phyloP scores from a whole-genome alignment of 1,284 basidiomycete species.

The Papiliotrema nemorosa region DNA sequence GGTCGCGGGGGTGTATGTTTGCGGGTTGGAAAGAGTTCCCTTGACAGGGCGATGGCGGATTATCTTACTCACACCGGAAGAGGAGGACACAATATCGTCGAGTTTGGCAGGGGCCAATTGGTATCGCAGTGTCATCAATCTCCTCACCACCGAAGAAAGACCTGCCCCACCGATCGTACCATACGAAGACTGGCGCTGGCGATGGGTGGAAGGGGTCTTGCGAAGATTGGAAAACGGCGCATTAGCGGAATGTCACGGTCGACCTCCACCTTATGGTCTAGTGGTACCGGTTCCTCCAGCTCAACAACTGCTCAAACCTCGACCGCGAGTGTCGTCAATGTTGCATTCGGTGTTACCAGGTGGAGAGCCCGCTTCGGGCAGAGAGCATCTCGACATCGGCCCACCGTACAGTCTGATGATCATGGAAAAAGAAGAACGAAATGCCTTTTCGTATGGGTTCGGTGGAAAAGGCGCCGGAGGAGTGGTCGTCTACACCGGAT shows the following conservation, averaged over 20 bases:
- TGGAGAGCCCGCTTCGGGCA: constrained; percentile 23
- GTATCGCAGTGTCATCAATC: constrained; percentile 74
- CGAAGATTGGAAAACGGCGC: constrained; percentile 60
- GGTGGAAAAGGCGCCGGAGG: constrained; percentile 83
- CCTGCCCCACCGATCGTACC: constrained; percentile 63
- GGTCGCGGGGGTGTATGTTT: constrained; percentile 70
- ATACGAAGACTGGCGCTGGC: constrained; percentile 73
- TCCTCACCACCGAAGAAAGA: constrained; percentile 60
- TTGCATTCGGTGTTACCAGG: constrained; percentile 44
- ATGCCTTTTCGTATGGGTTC: constrained; percentile 88
- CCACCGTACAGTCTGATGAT: constrained; percentile 81
- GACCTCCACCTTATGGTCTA: background rate
- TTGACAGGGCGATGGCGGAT: constrained; percentile 80
- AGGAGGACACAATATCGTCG: constrained; percentile 75
- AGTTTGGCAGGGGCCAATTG: constrained; percentile 76
- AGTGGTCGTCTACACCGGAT: constrained; percentile 82
- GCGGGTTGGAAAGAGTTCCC: constrained; percentile 75
- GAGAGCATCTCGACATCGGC: constrained; percentile 55
- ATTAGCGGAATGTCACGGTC: constrained; percentile 5
- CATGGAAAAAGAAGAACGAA: constrained; percentile 73
- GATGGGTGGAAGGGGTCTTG: constrained; percentile 73
- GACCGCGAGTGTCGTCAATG: constrained; percentile 39
- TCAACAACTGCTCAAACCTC: constrained; percentile 42
- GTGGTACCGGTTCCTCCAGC: constrained; percentile 30
- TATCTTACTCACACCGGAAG: constrained; percentile 82